Evolutionary conservation across 2,329 filamentous ascomycete species (phyloP).

Genomic region (Penicillium sp.): DNA sequence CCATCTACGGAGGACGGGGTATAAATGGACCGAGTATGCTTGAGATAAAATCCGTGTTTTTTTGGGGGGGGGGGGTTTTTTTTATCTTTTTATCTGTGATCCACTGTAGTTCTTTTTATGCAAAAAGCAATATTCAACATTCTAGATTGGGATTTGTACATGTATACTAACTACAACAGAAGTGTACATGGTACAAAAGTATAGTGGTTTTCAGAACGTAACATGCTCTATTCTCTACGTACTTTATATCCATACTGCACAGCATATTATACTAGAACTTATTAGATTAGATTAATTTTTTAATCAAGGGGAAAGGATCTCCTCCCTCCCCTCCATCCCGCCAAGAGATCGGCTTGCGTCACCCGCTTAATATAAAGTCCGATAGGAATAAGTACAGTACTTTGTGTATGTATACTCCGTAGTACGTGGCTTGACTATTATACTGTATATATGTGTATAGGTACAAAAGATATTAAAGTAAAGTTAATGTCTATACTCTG

Average conservation of each 20-base stretch:
- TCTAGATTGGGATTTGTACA: neutral
- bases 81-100: neutral
- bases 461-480: no score
- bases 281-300: neutral
- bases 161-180: neutral
- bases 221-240: neutral
- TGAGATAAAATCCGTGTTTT: neutral
- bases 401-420: no score
- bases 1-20: neutral
- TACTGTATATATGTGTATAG: neutral
- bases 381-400: neutral
- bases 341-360: conserved; percentile 28
- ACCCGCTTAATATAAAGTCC: conserved; percentile 6
- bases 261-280: neutral
- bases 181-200: neutral
- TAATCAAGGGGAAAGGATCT: neutral
- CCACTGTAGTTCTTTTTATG: neutral
- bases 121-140: neutral
- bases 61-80: no score
- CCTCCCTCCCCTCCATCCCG: neutral
- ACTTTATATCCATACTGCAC: neutral
- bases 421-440: neutral
- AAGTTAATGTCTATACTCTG: no score
- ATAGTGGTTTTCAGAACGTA: no score
- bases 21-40: neutral